Conservation (phyloP, 176 grass and related monocot species). For the Themeda triandra region DNA sequence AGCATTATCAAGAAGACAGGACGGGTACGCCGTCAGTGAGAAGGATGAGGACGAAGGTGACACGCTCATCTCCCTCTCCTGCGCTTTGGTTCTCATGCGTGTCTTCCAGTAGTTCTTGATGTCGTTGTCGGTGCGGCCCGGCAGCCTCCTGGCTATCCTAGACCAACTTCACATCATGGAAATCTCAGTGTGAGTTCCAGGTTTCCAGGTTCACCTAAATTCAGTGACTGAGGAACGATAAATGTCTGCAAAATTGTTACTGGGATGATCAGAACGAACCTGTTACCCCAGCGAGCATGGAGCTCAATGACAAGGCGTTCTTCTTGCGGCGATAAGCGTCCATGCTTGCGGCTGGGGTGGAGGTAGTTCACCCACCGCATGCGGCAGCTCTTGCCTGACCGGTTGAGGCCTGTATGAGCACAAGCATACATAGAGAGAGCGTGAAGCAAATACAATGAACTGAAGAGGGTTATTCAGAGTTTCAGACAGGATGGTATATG, state of each 20-base stretch:
- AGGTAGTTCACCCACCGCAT: neutral
- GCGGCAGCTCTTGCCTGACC: neutral
- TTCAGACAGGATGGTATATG: too few species aligned
- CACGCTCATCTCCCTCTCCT: slow-evolving; percentile 40
- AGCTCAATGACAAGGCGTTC: neutral
- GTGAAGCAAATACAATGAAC: too few species aligned
- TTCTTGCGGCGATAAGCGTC: neutral
- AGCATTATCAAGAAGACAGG: neutral
- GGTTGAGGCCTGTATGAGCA: too few species aligned
- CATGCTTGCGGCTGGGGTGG: neutral
- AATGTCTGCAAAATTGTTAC: neutral
- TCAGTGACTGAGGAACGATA: too few species aligned
- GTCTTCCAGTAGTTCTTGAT: slow-evolving; percentile 88
- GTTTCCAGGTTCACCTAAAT: neutral
- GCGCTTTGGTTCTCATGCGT: slow-evolving; percentile 77
- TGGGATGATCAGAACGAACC: neutral
- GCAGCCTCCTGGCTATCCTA: slow-evolving; percentile 54
- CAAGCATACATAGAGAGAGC: too few species aligned
- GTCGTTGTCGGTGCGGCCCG: slow-evolving; percentile 75
- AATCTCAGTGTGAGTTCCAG: neutral
- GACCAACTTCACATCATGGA: slow-evolving; percentile 53
- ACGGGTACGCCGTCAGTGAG: slow-evolving; percentile 34
- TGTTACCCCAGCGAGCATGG: neutral
- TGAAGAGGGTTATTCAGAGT: too few species aligned
- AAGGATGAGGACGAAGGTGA: slow-evolving; percentile 33